Evolutionary conservation across 2,329 filamentous ascomycete species (phyloP).

Genomic region (Clonostachys rosea): DNA sequence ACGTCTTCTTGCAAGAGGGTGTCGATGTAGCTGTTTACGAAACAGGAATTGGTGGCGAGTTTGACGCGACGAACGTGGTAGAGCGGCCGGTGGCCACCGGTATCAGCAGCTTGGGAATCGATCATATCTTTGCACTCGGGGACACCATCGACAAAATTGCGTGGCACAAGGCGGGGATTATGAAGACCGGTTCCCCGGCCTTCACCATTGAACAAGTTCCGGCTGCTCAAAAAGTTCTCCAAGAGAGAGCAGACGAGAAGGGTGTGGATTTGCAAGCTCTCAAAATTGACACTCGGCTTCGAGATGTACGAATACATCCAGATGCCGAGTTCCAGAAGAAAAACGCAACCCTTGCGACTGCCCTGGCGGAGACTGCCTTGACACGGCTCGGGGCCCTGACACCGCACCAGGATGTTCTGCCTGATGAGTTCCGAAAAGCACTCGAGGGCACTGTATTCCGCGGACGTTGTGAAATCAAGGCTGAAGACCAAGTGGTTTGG

Average conservation of each 20-base stretch:
- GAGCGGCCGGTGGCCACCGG: constrained; percentile 51
- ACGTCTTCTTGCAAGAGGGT: constrained; percentile 59
- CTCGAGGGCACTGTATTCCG: constrained; percentile 73
- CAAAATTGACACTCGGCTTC: constrained; percentile 37
- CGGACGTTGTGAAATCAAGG: constrained; percentile 68
- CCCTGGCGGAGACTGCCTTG: constrained; percentile 45
- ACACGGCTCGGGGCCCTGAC: constrained; percentile 32
- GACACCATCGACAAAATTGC: constrained; percentile 61
- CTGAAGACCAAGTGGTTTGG: constrained; percentile 62
- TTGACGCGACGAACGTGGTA: constrained; percentile 65
- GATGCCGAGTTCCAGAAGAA: constrained; percentile 53
- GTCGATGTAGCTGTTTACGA: constrained; percentile 63
- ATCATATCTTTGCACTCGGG: constrained; percentile 62
- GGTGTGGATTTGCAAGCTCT: constrained; percentile 40
- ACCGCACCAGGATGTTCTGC: constrained; percentile 31
- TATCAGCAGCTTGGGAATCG: constrained; percentile 64
- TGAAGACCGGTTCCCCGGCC: constrained; percentile 54
- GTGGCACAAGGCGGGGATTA: constrained; percentile 71
- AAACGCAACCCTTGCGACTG: constrained; percentile 50
- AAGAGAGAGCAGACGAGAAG: constrained; percentile 47
- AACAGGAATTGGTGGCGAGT: constrained; percentile 63
- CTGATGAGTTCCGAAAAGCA: constrained; percentile 64
- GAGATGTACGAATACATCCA: constrained; percentile 41
- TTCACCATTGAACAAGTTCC: constrained; percentile 52
- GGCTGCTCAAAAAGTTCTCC: constrained; percentile 38